Base-by-base conservation (phyloP, 805 yeast species). In the Ogataea allantospora region DNA sequence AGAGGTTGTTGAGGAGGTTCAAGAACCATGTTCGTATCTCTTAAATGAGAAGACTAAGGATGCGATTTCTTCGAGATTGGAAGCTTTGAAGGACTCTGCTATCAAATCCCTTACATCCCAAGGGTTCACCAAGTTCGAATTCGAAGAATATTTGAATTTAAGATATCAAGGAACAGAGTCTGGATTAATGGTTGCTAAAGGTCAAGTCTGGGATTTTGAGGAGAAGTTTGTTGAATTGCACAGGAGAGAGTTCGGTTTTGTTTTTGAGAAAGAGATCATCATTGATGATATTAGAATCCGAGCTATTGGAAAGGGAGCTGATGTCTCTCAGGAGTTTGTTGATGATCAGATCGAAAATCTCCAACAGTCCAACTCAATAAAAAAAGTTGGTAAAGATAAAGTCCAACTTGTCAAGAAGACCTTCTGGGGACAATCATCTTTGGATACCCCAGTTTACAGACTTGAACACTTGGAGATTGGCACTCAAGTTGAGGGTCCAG, bases 151-250 rank as follows among this genome's bases (percentile, higher is more conserved):
- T 49, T 64, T 88, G 44, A 88, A 88, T 55, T 65, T 88, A 70
- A 72, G 93, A 53, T 89, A 85, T 56, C 77, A 77, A 45, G 96
- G 96, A 6, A 83, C 95, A 11, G 96, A 89, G 54, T 83, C 96
- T 2, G 80, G 83, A 27, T 63, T 89, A 44, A 83, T 88, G 84
- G 77, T 84, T 12, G 44, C 52, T 6, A 59, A 54, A 16, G 56
- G 53, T 6, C 35, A 33, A 1, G 30, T 26, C 7, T 49, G 50
- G 50, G 63, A 66, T 17, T 75, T 71, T 50, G 51, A 58, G 12
- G 55, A 62, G 25, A 66, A 67, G 31, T 85, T 83, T 55, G 60
- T 70, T 30, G 66, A 67, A 11, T 62, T 68, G 38, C 95, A 85
- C 53, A 66, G 72, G 46, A 68, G 77, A 42, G 93, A 86, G 57